These are phyloP conservation scores for Backusella macrospora DNA, from an alignment of 192 early-diverging fungal species.

Conservation along the genomic window DNA sequence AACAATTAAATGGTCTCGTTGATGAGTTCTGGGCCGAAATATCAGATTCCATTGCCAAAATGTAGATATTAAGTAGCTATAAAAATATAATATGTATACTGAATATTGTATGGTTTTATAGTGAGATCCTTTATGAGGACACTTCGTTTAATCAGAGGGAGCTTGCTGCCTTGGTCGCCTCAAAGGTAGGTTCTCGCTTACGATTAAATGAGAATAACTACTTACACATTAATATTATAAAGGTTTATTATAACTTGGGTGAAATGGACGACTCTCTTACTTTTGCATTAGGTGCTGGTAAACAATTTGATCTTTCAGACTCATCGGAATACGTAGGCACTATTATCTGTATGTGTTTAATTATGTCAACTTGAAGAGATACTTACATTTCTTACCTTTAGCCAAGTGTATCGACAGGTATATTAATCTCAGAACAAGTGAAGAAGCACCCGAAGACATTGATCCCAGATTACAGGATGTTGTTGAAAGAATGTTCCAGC, in stretches of 20 bases:
- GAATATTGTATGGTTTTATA: constrained; percentile 37
- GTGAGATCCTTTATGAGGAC: constrained; percentile 96
- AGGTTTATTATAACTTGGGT: constrained; percentile 97
- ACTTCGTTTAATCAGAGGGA: constrained; percentile 79
- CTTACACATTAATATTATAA: not conserved
- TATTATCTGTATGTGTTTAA: constrained; percentile 76
- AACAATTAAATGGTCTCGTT: constrained; percentile 87
- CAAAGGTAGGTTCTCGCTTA: constrained; percentile 66
- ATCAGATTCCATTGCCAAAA: constrained; percentile 87
- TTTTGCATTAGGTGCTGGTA: constrained; percentile 94
- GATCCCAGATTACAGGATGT: constrained; percentile 84
- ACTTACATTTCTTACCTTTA: constrained; percentile 38
- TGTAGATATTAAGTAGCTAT: constrained; percentile 56
- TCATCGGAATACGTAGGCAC: constrained; percentile 93
- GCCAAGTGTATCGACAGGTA: constrained; percentile 96
- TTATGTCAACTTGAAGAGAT: not conserved
- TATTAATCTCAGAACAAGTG: constrained; percentile 65
- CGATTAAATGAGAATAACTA: not conserved
- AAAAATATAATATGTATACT: not conserved
- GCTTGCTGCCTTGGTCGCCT: constrained; percentile 94
- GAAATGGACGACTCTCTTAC: constrained; percentile 94
- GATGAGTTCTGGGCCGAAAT: constrained; percentile 99
- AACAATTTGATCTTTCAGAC: constrained; percentile 81
- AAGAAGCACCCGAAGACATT: constrained; percentile 54
- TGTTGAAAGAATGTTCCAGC: constrained; percentile 94